These are phyloP conservation scores for Haematococcus lacustris DNA, from an alignment of 139 green algal genomes.

Conservation along the genomic window DNA sequence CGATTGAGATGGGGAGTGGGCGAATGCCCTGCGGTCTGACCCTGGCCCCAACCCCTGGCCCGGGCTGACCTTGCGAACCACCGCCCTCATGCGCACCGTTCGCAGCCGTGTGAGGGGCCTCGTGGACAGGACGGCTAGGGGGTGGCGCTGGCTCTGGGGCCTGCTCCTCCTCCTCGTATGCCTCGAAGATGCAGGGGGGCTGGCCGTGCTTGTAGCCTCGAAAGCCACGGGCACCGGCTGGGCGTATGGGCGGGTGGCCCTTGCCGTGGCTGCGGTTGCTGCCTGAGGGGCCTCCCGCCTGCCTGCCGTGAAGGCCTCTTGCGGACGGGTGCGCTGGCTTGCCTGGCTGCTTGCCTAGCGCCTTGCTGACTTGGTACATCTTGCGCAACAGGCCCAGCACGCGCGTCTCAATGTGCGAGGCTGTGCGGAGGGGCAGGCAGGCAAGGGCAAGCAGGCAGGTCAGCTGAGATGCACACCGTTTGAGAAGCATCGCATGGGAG, in stretches of 20 bases:
- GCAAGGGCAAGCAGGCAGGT: not conserved
- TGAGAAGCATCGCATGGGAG: not conserved
- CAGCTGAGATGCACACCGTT: not conserved
- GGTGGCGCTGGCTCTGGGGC: too few relatives aligned
- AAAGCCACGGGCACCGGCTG: not conserved
- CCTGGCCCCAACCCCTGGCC: too few relatives aligned
- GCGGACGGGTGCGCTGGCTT: not conserved
- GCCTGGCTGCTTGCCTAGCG: conserved; percentile 1
- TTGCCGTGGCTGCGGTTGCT: not conserved
- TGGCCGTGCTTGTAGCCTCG: not conserved
- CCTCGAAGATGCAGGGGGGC: too few relatives aligned
- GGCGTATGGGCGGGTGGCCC: not conserved
- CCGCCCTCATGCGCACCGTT: too few relatives aligned
- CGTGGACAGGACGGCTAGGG: too few relatives aligned
- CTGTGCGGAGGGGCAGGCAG: conserved; percentile 19
- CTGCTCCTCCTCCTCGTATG: too few relatives aligned
- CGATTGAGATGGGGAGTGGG: too few relatives aligned
- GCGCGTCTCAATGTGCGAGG: conserved; percentile 79
- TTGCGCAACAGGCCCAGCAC: conserved; percentile 73
- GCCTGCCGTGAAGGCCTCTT: not conserved
- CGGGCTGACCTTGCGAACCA: too few relatives aligned
- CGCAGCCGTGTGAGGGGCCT: too few relatives aligned
- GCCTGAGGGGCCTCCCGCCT: not conserved
- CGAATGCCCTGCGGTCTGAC: too few relatives aligned
- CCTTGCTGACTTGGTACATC: conserved; percentile 13